phyloP scores from a whole-genome alignment of 2,329 filamentous ascomycete genomes.

The Cladophialophora psammophila region DNA sequence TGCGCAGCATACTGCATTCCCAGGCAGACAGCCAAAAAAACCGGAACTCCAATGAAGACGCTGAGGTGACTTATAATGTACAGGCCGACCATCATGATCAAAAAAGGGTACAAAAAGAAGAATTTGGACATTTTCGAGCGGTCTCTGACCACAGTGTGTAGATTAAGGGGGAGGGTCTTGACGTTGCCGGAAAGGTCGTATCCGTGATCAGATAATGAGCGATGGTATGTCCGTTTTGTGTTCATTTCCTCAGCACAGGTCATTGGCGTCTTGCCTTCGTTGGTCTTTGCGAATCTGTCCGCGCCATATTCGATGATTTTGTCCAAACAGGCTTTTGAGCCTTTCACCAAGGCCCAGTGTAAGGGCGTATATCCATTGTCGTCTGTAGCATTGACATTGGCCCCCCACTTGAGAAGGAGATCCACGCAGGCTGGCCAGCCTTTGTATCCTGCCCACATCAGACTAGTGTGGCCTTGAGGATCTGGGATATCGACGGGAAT shows the following conservation, averaged over 20 bases:
- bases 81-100: slow-evolving; percentile 74
- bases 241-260: slow-evolving; percentile 90
- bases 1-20: slow-evolving; percentile 78
- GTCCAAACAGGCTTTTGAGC: slow-evolving; percentile 84
- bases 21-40: slow-evolving; percentile 57
- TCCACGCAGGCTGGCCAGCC: slow-evolving; percentile 92
- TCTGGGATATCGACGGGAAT: slow-evolving; percentile 93
- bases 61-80: slow-evolving; percentile 76
- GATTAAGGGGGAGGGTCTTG: slow-evolving; percentile 73
- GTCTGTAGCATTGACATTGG: slow-evolving; percentile 87
- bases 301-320: slow-evolving; percentile 96
- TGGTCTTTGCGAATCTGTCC: slow-evolving; percentile 88
- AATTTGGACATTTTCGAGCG: slow-evolving; percentile 81
- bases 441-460: slow-evolving; percentile 99
- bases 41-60: slow-evolving; percentile 77
- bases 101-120: slow-evolving; percentile 87
- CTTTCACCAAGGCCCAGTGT: slow-evolving; percentile 96
- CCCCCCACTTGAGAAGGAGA: slow-evolving; percentile 91
- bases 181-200: slow-evolving; percentile 80
- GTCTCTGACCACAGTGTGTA: slow-evolving; percentile 76
- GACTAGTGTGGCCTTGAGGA: slow-evolving; percentile 85
- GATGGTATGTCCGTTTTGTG: slow-evolving; percentile 79
- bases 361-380: slow-evolving; percentile 93
- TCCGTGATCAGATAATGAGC: slow-evolving; percentile 81
- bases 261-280: slow-evolving; percentile 87